Percentiles rank a stretch among this genome's conserved stretches.
Evolutionary conservation across 1,284 basidiomycete genomes (phyloP).

Genomic region (Inonotus hispidus): DNA sequence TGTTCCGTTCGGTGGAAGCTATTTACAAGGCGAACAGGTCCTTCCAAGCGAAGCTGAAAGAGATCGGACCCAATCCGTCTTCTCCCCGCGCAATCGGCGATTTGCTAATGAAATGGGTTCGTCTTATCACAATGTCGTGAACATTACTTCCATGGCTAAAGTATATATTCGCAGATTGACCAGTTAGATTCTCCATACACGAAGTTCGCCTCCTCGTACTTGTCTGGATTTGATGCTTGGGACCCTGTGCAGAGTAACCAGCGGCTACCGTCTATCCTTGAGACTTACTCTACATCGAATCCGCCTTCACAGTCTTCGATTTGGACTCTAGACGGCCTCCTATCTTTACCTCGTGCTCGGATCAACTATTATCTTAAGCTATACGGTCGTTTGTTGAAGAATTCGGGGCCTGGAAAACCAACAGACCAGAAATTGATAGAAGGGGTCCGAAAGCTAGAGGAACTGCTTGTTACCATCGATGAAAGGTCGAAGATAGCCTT

Average conservation of each 20-base stretch:
- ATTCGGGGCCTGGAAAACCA: slow-evolving; percentile 81
- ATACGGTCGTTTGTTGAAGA: slow-evolving; percentile 83
- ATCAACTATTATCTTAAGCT: slow-evolving; percentile 92
- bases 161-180: slow-evolving; percentile 59
- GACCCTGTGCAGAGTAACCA: slow-evolving; percentile 71
- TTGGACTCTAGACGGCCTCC: slow-evolving; percentile 88
- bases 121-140: slow-evolving; percentile 26
- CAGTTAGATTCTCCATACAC: slow-evolving; percentile 87
- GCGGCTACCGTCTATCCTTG: slow-evolving; percentile 65
- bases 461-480: slow-evolving; percentile 65
- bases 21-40: slow-evolving; percentile 89
- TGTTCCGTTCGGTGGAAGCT: slow-evolving; percentile 91
- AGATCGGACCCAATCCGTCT: slow-evolving; percentile 89
- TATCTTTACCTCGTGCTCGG: slow-evolving; percentile 79
- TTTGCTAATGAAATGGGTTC: slow-evolving; percentile 94
- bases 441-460: slow-evolving; percentile 80
- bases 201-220: slow-evolving; percentile 71
- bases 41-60: slow-evolving; percentile 80
- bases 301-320: slow-evolving; percentile 45
- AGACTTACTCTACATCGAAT: slow-evolving; percentile 59
- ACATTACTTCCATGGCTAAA: slow-evolving; percentile 4
- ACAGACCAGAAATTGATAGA: slow-evolving; percentile 80
- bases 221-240: slow-evolving; percentile 81
- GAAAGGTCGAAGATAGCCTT: slow-evolving; percentile 39
- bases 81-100: slow-evolving; percentile 96